phyloP scores from a whole-genome alignment of 192 early-diverging fungal genomes.

The Dissophora globulifera region DNA sequence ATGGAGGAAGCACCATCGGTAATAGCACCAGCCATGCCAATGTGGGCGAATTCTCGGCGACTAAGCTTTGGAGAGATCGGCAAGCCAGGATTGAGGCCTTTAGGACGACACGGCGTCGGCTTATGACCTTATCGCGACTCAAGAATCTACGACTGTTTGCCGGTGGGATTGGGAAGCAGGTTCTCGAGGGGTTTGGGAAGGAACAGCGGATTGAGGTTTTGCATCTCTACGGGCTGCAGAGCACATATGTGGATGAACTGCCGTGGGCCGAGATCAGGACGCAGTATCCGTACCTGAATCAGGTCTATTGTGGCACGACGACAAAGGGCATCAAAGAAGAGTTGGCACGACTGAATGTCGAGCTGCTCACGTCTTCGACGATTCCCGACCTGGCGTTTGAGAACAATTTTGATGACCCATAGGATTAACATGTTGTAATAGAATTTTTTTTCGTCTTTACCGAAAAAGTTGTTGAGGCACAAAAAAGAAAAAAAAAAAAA shows the following conservation, averaged over 20 bases:
- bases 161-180: conserved; percentile 9
- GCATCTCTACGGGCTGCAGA: conserved; percentile 30
- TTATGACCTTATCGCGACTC: conserved; percentile 13
- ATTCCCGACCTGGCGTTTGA: conserved; percentile 32
- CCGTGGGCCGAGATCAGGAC: conserved; percentile 8
- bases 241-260: not conserved
- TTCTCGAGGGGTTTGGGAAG: conserved; percentile 6
- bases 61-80: conserved; percentile 2
- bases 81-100: conserved; percentile 15
- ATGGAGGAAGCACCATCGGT: not conserved
- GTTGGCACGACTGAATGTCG: conserved; percentile 5
- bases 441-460: no score
- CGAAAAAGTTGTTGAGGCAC: no score
- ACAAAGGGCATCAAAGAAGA: conserved; percentile 15
- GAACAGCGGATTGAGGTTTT: conserved; percentile 16
- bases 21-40: not conserved
- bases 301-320: conserved; percentile 17
- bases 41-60: not conserved
- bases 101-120: not conserved
- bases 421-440: no score
- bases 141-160: conserved; percentile 17
- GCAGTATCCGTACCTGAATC: conserved; percentile 7
- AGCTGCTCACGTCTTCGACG: conserved; percentile 11
- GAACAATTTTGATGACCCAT: conserved; percentile 20
- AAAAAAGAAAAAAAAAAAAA: no score